These are phyloP conservation scores for Penicillium angulare DNA, from an alignment of 495 filamentous ascomycete species.

Conservation along the genomic window DNA sequence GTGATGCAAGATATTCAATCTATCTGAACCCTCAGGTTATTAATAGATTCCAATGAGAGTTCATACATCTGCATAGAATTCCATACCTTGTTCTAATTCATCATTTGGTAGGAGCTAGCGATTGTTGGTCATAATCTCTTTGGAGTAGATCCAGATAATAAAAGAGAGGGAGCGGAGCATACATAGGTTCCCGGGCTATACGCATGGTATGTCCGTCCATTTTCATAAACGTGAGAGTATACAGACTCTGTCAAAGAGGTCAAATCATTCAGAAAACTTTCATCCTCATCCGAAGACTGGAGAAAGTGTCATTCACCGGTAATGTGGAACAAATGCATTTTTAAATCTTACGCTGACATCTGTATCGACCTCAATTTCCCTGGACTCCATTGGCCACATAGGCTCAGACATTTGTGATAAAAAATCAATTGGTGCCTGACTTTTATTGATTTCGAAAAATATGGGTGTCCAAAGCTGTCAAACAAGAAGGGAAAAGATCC, in stretches of 20 bases:
- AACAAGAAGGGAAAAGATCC: neutral
- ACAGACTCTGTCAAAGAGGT: constrained; percentile 23
- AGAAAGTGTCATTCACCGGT: neutral
- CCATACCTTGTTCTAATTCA: constrained; percentile 25
- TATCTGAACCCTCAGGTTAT: constrained; percentile 3
- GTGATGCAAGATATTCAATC: constrained; percentile 21
- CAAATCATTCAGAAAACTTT: constrained; percentile 16
- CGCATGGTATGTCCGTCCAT: constrained; percentile 28
- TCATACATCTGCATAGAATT: too few species aligned
- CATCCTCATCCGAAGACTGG: constrained; percentile 12
- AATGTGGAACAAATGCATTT: neutral
- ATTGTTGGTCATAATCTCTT: too few species aligned
- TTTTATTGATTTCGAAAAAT: too few species aligned
- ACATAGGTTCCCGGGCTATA: constrained; percentile 21
- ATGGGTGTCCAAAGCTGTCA: neutral
- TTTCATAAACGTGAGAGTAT: constrained; percentile 25
- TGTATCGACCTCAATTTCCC: constrained; percentile 13
- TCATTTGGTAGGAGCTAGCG: constrained; percentile 23
- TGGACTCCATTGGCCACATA: neutral
- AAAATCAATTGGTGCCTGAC: too few species aligned
- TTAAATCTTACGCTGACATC: constrained; percentile 11
- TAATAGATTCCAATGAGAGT: neutral
- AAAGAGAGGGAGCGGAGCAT: neutral
- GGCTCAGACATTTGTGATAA: neutral
- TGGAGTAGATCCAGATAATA: neutral